Percentiles rank a stretch among this genome's conserved stretches.
Conservation (phyloP, 1,139 yeast species). For the Geotrichum armillariae region DNA sequence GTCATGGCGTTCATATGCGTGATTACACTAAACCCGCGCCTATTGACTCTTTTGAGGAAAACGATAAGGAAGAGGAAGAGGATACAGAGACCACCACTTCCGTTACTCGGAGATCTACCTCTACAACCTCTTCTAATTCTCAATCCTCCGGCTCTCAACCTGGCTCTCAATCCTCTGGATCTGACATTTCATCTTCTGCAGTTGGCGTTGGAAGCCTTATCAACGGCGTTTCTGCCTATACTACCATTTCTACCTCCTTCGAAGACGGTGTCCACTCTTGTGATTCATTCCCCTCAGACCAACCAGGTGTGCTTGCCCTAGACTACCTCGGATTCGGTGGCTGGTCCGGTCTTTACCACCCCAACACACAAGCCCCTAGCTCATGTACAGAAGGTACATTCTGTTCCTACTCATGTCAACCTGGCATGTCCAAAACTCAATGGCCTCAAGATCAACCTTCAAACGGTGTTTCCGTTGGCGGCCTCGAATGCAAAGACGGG, state of each 20-base stretch:
- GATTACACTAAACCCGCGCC: conserved; percentile 30
- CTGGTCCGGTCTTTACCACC: conserved; percentile 80
- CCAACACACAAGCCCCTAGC: conserved; percentile 56
- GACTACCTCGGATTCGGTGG: conserved; percentile 86
- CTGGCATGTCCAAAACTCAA: conserved; percentile 97
- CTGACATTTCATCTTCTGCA: conserved; percentile 30
- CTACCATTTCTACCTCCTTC: conserved; percentile 57
- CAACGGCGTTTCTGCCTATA: conserved; percentile 55
- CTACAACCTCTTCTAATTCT: conserved; percentile 32
- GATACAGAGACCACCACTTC: conserved; percentile 28
- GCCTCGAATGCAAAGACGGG: conserved; percentile 76
- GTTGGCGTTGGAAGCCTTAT: conserved; percentile 40
- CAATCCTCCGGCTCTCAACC: conserved; percentile 41
- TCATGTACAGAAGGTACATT: conserved; percentile 83
- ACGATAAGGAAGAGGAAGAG: conserved; percentile 29
- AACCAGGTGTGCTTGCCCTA: conserved; percentile 77
- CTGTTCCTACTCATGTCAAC: conserved; percentile 95
- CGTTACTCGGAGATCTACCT: conserved; percentile 26
- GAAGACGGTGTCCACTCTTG: conserved; percentile 81
- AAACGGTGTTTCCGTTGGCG: conserved; percentile 89
- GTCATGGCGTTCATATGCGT: not conserved
- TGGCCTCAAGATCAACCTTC: conserved; percentile 89
- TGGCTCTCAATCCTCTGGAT: too few relatives aligned
- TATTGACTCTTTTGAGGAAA: conserved; percentile 27
- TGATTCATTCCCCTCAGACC: conserved; percentile 79